phyloP scores from a whole-genome alignment of 305 asterid species.

The Lippia alba region DNA sequence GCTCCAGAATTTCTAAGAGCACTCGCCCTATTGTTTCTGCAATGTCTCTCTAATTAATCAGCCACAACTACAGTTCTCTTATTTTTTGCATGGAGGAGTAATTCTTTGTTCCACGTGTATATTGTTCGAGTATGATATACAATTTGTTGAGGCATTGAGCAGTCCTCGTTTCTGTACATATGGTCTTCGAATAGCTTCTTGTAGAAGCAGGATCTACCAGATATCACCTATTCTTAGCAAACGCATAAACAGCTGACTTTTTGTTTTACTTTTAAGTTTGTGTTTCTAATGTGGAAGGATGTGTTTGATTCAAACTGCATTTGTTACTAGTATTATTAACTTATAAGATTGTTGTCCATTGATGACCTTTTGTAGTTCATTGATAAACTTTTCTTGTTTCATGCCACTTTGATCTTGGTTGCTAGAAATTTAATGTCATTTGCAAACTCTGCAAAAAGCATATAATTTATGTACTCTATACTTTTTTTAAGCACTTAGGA shows the following conservation, averaged over 20 bases:
- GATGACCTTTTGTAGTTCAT: neutral
- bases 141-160: slow-evolving; percentile 31
- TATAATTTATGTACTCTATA: too few species aligned
- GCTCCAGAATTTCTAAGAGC: slow-evolving; percentile 92
- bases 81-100: slow-evolving; percentile 26
- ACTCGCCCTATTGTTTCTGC: slow-evolving; percentile 81
- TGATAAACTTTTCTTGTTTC: neutral
- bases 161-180: slow-evolving; percentile 30
- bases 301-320: neutral
- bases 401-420: neutral
- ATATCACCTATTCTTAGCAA: neutral
- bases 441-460: too few species aligned
- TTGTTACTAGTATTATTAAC: neutral
- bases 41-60: slow-evolving; percentile 60
- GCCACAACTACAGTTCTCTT: slow-evolving; percentile 14
- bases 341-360: neutral
- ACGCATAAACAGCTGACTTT: neutral
- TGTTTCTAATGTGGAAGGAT: neutral
- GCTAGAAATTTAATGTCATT: neutral
- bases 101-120: slow-evolving; percentile 41
- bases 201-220: slow-evolving; percentile 14
- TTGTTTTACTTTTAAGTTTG: neutral
- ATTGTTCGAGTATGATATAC: slow-evolving; percentile 34
- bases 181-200: slow-evolving; percentile 21
- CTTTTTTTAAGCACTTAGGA: too few species aligned